Evolutionary conservation across 441 rosid genomes (phyloP).

Genomic region (Mallotus japonicus): DNA sequence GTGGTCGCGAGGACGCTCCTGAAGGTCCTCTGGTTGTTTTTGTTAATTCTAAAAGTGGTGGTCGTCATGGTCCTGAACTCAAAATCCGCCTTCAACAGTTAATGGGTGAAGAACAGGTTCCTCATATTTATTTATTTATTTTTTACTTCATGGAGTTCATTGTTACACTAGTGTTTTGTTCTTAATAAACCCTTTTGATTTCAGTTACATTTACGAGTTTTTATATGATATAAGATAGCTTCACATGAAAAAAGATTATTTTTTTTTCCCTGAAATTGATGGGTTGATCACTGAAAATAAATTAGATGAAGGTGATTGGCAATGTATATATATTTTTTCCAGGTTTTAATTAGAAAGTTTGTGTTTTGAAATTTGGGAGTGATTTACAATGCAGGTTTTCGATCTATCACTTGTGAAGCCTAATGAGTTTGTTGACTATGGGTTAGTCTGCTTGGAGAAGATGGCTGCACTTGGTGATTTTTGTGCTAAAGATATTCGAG

Average conservation of each 20-base stretch:
- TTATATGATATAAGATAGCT: background rate
- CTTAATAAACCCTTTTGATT: too few relatives aligned
- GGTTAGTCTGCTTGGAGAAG: constrained; percentile 76
- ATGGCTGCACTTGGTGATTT: constrained; percentile 63
- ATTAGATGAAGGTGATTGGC: too few relatives aligned
- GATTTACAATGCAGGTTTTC: constrained; percentile 55
- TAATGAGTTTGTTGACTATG: constrained; percentile 66
- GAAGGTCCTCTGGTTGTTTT: constrained; percentile 77
- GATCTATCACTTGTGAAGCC: constrained; percentile 83
- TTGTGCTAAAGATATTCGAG: constrained; percentile 76
- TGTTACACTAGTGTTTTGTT: too few relatives aligned
- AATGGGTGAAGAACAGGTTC: constrained; percentile 84
- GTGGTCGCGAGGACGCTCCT: constrained; percentile 36
- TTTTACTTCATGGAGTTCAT: background rate
- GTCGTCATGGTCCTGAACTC: constrained; percentile 82
- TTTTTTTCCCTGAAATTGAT: too few relatives aligned
- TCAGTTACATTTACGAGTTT: background rate
- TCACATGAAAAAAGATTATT: background rate
- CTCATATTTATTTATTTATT: background rate
- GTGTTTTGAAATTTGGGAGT: constrained; percentile 14
- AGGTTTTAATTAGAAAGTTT: background rate
- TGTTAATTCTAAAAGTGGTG: constrained; percentile 80
- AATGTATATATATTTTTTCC: too few relatives aligned
- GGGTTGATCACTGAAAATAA: too few relatives aligned
- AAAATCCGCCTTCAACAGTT: constrained; percentile 68